Base-by-base conservation (phyloP, 2,329 filamentous ascomycete species). In the Zymoseptoria crescenta region DNA sequence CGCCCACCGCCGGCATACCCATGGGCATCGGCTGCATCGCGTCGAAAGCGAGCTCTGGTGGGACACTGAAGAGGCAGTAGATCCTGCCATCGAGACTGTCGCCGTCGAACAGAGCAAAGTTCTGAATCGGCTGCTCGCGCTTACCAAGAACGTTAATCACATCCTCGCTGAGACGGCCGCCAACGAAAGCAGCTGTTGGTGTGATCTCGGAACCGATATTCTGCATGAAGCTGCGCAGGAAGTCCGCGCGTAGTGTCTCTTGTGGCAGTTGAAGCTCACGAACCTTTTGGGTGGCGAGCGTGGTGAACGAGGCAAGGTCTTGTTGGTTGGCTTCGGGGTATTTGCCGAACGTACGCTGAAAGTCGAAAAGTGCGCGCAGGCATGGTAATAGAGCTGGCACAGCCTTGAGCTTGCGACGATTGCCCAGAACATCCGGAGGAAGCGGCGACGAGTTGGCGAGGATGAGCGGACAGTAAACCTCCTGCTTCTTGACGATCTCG, bases 121-220 rank as follows among this genome's bases (percentile, higher is more conserved):
- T 99, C 76, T 99, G 94, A 49, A 99, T 88, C 0, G 94, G 94
- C 74, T 96, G 94, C 76, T 97, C 91, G 49, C 88, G 86, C 72
- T 89, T 86, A 54, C 92, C 91, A 5, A 97, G 82, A 30, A 96
- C 92, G 69, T 97, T 97, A 76, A 99, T 97, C 55, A 96, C 91
- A 72, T 99, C 94, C 75, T 99, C 94, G 0, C 93, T 91, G 16
- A 99, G 81, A 73, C 92, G 86, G 8, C 92, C 94, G 54, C 94
- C 94, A 9, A 99, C 79, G 59, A 96, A 90, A 1, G 94, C 92
- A 0, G 89, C 87, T 8, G 96, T 90, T 7, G 94, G 91, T 10
- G 89, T 87, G 48, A 97, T 78, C 75, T 97, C 93, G 68, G 85
- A 85, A 57, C 86, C 88, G 5, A 96, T 79, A 66, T 95, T 95